Evolutionary conservation across 2,329 filamentous ascomycete species (phyloP).

Genomic region (Ophiostoma australiae): DNA sequence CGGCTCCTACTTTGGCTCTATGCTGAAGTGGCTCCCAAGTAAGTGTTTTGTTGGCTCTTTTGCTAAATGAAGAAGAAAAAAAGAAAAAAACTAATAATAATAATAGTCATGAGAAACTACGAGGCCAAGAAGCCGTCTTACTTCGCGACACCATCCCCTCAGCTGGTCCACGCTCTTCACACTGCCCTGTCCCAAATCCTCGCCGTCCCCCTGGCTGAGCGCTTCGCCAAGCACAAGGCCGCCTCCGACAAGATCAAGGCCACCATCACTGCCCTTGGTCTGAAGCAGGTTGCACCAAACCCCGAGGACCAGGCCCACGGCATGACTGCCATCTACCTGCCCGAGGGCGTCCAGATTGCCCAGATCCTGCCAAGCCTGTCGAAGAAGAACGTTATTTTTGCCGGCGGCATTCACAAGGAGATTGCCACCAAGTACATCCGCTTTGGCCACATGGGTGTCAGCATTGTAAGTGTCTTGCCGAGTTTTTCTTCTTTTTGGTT

Average conservation of each 20-base stretch:
- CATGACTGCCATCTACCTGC: constrained; percentile 97
- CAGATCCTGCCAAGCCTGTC: constrained; percentile 80
- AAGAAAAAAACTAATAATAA: neutral
- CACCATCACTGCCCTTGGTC: constrained; percentile 66
- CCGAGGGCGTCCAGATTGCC: constrained; percentile 72
- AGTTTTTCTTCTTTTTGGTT: neutral
- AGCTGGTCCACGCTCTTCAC: constrained; percentile 88
- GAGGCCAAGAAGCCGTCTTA: constrained; percentile 96
- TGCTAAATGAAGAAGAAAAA: too few species aligned
- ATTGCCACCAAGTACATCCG: constrained; percentile 90
- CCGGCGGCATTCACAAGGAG: constrained; percentile 92
- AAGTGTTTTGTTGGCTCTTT: constrained; percentile 35
- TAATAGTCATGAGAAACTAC: constrained; percentile 91
- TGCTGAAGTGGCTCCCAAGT: constrained; percentile 97
- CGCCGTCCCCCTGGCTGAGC: constrained; percentile 69
- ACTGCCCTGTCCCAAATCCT: constrained; percentile 83
- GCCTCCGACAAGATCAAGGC: constrained; percentile 84
- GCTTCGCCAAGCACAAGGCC: constrained; percentile 75
- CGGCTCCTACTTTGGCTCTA: constrained; percentile 86
- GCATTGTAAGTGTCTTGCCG: constrained; percentile 54
- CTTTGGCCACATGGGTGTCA: constrained; percentile 97
- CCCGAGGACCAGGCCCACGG: constrained; percentile 90
- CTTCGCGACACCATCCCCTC: constrained; percentile 93
- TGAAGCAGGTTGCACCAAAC: constrained; percentile 80
- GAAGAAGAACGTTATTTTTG: constrained; percentile 87